Percentiles rank a stretch among this genome's conserved stretches.
Conservation (phyloP, 2,329 filamentous ascomycete species). For the Aureobasidium sp. region DNA sequence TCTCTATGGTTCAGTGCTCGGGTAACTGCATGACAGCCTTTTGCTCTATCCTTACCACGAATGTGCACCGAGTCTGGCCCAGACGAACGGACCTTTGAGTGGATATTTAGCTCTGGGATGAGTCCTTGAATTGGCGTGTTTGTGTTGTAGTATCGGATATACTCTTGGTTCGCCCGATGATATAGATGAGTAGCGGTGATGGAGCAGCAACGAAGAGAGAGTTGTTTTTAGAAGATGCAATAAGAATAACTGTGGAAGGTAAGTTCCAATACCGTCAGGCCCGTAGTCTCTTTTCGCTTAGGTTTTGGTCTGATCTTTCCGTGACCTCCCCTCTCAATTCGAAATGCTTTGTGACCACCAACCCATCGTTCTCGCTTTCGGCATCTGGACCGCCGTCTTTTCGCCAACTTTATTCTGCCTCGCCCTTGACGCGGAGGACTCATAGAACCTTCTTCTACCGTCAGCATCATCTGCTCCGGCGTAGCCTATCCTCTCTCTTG, state of each 20-base stretch:
- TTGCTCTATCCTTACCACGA: neutral
- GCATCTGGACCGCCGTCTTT: neutral
- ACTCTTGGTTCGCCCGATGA: too few relatives aligned
- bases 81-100: too few relatives aligned
- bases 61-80: too few relatives aligned
- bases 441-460: neutral
- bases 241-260: too few relatives aligned
- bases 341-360: conserved; percentile 2
- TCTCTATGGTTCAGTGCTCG: neutral
- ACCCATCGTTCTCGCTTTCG: neutral
- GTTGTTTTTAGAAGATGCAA: too few relatives aligned
- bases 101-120: too few relatives aligned
- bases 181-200: too few relatives aligned
- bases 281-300: neutral
- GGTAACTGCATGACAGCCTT: neutral
- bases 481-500: neutral
- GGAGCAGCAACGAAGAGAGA: too few relatives aligned
- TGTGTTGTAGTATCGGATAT: too few relatives aligned
- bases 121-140: too few relatives aligned
- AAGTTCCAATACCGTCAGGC: neutral
- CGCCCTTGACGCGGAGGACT: neutral
- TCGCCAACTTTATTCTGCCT: neutral
- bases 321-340: neutral
- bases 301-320: neutral
- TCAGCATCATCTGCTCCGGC: neutral